Evolutionary conservation across 352 stramenopile species (phyloP).

Genomic region (Halophytophthora polymorphica): DNA sequence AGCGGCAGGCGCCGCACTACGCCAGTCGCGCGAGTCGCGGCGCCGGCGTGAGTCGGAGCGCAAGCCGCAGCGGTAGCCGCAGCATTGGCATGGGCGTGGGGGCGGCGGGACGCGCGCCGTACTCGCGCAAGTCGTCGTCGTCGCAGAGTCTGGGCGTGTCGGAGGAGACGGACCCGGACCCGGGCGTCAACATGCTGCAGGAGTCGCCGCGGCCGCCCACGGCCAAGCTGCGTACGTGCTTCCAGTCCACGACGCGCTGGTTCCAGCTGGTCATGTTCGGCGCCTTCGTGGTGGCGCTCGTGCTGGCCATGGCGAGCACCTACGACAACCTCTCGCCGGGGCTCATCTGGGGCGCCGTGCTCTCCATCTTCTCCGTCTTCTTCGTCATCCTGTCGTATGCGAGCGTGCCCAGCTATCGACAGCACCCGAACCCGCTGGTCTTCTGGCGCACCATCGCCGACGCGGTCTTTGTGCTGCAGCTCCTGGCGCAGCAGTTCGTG

Average conservation of each 20-base stretch:
- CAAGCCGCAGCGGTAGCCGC: too few relatives aligned
- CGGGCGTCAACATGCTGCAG: conserved; percentile 48
- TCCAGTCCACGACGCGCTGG: conserved; percentile 75
- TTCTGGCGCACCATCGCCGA: conserved; percentile 88
- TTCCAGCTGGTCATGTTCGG: conserved; percentile 87
- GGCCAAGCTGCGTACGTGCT: conserved; percentile 46
- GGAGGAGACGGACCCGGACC: conserved; percentile 34
- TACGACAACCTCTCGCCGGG: conserved; percentile 82
- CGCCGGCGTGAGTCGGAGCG: too few relatives aligned
- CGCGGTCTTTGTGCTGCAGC: conserved; percentile 77
- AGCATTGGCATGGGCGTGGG: too few relatives aligned
- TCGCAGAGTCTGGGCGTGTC: conserved; percentile 36
- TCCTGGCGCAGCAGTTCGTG: conserved; percentile 79
- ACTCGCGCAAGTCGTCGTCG: conserved; percentile 28
- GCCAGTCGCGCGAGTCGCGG: too few relatives aligned
- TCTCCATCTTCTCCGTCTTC: conserved; percentile 83
- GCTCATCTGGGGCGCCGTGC: conserved; percentile 80
- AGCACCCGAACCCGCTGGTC: conserved; percentile 86
- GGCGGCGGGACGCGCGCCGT: background rate
- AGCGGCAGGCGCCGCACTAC: too few relatives aligned
- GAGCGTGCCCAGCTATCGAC: conserved; percentile 73
- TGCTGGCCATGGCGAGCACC: conserved; percentile 49
- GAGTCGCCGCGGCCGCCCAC: conserved; percentile 15
- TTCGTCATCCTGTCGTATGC: conserved; percentile 85
- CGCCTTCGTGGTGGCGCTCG: conserved; percentile 60